Evolutionary conservation across 2,329 filamentous ascomycete genomes (phyloP), one percentile per base, ranked within the genome.

Genomic region (Pseudopyrenochaeta lycopersici): DNA sequence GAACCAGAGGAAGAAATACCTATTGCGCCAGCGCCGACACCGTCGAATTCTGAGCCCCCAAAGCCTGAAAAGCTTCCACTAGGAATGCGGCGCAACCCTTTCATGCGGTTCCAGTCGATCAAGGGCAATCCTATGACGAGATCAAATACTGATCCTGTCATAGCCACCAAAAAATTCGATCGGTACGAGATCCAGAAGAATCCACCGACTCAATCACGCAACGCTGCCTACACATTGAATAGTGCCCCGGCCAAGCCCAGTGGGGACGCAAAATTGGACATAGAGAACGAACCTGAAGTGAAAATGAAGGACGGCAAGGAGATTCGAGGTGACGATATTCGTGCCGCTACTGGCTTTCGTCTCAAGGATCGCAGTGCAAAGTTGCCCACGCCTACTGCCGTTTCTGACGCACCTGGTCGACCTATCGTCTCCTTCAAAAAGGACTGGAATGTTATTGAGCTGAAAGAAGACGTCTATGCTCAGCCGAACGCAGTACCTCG

Each of bases 391-490:
- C 94, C 94, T 62, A 91, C 90, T 49, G 89, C 91, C 70, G 93
- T 98, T 76, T 97, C 92, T 80, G 90, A 97, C 79, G 90, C 85
- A 71, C 90, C 90, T 67, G 92, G 92, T 67, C 88, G 94, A 73
- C 94, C 94, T 60, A 98, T 98, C 82, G 94, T 98, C 83, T 98
- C 94, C 84, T 98, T 98, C 83, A 86, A 96, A 78, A 85, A 85
- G 70, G 85, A 89, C 73, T 97, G 91, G 88, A 85, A 85, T 73
- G 87, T 90, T 74, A 82, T 90, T 83, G 89, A 92, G 86, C 78
- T 85, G 80, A 90, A 88, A 77, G 76, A 80, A 51, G 76, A 78
- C 27, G 69, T 72, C 18, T 75, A 74, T 2, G 46, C 64, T n/a
- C 46, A 67, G 7, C 56, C 66, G 2, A 58, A 66, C n/a, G 43